Base-by-base conservation (phyloP, 306 rosid genomes). In the Prunus armeniaca region DNA sequence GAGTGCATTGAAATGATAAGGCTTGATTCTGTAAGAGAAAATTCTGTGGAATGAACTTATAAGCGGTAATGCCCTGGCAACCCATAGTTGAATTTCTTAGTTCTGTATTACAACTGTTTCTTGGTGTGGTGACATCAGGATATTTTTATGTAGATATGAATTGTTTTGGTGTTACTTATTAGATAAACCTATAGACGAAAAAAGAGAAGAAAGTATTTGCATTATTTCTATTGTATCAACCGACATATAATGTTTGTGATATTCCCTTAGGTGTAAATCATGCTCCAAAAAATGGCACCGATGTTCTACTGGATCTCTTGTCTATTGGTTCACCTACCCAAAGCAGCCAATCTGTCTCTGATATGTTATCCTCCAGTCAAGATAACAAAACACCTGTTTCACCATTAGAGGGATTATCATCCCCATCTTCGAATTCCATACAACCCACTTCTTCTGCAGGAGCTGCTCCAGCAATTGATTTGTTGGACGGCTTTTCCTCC, bases 241-340 rank as follows among this genome's bases (percentile, higher is more conserved):
- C 38, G 60, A 56, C 25, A 60, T 22, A 20, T 71, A 34, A 75
- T 77, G 56, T 79, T 79, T 65, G 45, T 70, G 70, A 69, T 65
- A 81, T 60, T 80, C 67, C 71, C 85, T 45, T 76, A 89, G 99
- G 90, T 74, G 65, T 78, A 41, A 87, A 81, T 58, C 86, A 79
- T 69, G 84, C 87, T 60, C 85, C 82, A 66, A 90, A 76, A 61
- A 87, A 86, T 82, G 98, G 99, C 69, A 88, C 89, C 9, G 83
- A 90, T 80, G 91, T 83, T 77, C 91, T 90, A 54, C 78, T 95
- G 89, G 98, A 95, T 84, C 96, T 95, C 47, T 86, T 92, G 86
- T 92, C 91, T 54, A 82, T 79, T 80, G 93, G 86, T 57, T 79
- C 90, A 19, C 84, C 93, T 82, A 78, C 79, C 13, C 92, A 65